These are phyloP conservation scores for Aureobasidium musti DNA, from an alignment of 2,329 filamentous ascomycete genomes.

Conservation along the genomic window DNA sequence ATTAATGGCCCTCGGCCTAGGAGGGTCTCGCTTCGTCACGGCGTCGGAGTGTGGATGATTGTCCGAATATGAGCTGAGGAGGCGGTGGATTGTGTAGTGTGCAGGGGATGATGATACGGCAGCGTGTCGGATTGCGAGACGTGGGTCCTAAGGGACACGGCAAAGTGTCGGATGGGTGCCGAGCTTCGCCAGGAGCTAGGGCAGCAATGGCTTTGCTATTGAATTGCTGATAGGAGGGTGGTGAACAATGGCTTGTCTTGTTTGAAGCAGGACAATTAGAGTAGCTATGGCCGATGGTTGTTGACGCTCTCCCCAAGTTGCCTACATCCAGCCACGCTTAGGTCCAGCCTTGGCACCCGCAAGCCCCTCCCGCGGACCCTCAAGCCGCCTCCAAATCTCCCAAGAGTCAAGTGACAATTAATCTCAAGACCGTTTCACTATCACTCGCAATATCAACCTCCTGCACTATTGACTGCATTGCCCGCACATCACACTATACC, in stretches of 20 bases:
- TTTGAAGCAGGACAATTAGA: constrained; percentile 8
- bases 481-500: neutral
- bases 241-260: constrained; percentile 21
- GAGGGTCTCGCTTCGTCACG: neutral
- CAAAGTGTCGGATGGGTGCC: neutral
- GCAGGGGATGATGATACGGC: constrained; percentile 27
- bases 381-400: neutral
- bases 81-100: constrained; percentile 2
- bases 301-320: neutral
- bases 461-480: no score
- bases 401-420: neutral
- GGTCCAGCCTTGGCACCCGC: neutral
- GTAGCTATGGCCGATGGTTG: constrained; percentile 4
- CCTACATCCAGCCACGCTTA: neutral
- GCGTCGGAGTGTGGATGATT: constrained; percentile 14
- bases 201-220: neutral
- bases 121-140: constrained; percentile 4
- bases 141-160: constrained; percentile 15
- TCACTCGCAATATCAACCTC: neutral
- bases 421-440: neutral
- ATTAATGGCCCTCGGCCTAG: constrained; percentile 11
- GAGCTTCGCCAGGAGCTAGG: constrained; percentile 2
- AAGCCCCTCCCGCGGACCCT: neutral
- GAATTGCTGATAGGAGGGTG: neutral
- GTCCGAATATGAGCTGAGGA: neutral